Conservation (phyloP, 345 rosid species). For the Populus simonii region DNA sequence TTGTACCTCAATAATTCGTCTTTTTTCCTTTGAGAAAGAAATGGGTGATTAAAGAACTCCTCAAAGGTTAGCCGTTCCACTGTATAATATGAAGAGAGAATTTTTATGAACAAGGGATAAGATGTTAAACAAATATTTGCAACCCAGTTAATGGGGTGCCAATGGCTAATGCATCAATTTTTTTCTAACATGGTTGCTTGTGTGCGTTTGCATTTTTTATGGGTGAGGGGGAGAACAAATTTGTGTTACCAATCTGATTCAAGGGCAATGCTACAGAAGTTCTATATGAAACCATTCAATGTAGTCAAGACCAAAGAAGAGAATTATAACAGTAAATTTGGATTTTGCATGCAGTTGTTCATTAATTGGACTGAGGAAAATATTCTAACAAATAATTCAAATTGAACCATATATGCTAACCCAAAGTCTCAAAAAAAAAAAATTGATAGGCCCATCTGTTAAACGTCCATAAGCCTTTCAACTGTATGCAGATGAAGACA, state of each 20-base stretch:
- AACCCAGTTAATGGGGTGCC: neutral
- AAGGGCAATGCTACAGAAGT: neutral
- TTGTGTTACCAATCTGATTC: neutral
- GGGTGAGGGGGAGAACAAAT: neutral
- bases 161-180: too few species aligned
- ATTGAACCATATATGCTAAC: neutral
- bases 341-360: neutral
- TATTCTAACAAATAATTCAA: neutral
- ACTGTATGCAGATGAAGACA: neutral
- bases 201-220: neutral
- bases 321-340: neutral
- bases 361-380: neutral
- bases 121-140: neutral
- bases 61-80: constrained; percentile 95
- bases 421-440: neutral
- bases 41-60: constrained; percentile 92
- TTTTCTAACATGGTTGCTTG: neutral
- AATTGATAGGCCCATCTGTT: neutral
- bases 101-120: neutral
- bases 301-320: neutral
- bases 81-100: constrained; percentile 32
- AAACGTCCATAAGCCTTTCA: neutral
- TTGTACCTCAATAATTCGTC: constrained; percentile 61
- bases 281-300: neutral
- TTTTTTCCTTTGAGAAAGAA: constrained; percentile 48